Base-by-base conservation (phyloP, 1,139 yeast genomes). In the Petasospora fabianii region DNA sequence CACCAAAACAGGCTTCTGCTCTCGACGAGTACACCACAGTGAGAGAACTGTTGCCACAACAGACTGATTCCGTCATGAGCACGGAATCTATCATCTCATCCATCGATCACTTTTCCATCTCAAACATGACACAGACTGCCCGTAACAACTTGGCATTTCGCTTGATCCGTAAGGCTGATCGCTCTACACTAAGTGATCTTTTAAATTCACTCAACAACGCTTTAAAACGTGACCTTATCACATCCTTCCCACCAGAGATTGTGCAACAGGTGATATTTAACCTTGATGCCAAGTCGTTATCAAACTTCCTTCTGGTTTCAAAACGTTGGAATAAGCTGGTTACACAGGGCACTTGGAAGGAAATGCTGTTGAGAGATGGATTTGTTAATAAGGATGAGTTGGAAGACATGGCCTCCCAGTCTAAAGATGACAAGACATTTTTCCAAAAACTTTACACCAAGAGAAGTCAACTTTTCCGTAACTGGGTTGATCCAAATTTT, bases 401-500 rank as follows among this genome's bases (percentile, higher is more conserved):
- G 7, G 34, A 38, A 8, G 44, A 52, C 13, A 47, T 43, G n/a
- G 52, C 40, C 38, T 48, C 18, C 26, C 44, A 36, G 14, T 18
- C 20, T 3, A 26, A 34, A 6, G 6, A 27, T 6, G 38, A 43
- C 19, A 37, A 41, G 12, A 5, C 12, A 8, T 20, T 32, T 11
- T 51, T 27, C 41, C 57, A 41, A 30, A 43, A 34, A 24, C 31
- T 51, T 34, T 44, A 53, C 37, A 61, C 64, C 20, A 61, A 85
- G 50, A 74, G 92, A 42, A 66, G 69, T 35, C 66, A 77, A n/a
- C 77, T 86, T 29, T 71, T 79, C 41, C 68, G 72, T 38, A 75
- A 94, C 57, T 92, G 98, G 98, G 83, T 81, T 77, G 75, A 83
- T 51, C 85, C 94, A 1, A 64, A 63, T 20, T 84, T 75, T 53